These are phyloP conservation scores for Lichtheimia hyalospora DNA, from an alignment of 371 early-diverging fungal species.

Conservation along the genomic window DNA sequence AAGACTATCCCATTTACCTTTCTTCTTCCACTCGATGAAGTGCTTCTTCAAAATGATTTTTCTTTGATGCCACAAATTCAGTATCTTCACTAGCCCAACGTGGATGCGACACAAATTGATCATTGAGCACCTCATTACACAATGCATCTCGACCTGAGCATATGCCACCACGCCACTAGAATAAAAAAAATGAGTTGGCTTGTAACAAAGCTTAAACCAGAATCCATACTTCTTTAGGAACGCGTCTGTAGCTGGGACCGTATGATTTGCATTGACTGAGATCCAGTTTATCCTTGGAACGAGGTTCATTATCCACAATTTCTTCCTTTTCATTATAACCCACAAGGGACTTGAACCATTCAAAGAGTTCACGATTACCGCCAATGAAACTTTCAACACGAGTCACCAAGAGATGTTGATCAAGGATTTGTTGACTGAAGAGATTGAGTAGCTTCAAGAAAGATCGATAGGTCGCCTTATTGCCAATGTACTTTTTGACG, in stretches of 20 bases:
- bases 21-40: slow-evolving; percentile 98
- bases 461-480: slow-evolving; percentile 84
- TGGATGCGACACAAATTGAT: slow-evolving; percentile 94
- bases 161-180: slow-evolving; percentile 34
- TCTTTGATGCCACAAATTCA: slow-evolving; percentile 90
- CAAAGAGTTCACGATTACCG: slow-evolving; percentile 74
- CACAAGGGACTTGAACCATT: slow-evolving; percentile 91
- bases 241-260: slow-evolving; percentile 69
- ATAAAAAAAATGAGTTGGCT: background rate
- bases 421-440: slow-evolving; percentile 93
- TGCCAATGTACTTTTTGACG: slow-evolving; percentile 77
- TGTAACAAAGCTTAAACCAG: background rate
- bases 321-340: slow-evolving; percentile 75
- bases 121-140: slow-evolving; percentile 94
- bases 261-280: slow-evolving; percentile 38
- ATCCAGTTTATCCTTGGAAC: slow-evolving; percentile 48
- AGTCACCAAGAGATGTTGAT: slow-evolving; percentile 78
- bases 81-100: slow-evolving; percentile 95
- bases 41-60: slow-evolving; percentile 95
- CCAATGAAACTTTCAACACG: slow-evolving; percentile 79
- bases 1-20: slow-evolving; percentile 34
- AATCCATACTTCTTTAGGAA: slow-evolving; percentile 62
- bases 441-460: slow-evolving; percentile 95
- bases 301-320: slow-evolving; percentile 40
- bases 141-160: slow-evolving; percentile 94